Percentiles rank a stretch among this genome's conserved stretches.
phyloP scores from a whole-genome alignment of 73 alveolate genomes.

The Chromera velia region DNA sequence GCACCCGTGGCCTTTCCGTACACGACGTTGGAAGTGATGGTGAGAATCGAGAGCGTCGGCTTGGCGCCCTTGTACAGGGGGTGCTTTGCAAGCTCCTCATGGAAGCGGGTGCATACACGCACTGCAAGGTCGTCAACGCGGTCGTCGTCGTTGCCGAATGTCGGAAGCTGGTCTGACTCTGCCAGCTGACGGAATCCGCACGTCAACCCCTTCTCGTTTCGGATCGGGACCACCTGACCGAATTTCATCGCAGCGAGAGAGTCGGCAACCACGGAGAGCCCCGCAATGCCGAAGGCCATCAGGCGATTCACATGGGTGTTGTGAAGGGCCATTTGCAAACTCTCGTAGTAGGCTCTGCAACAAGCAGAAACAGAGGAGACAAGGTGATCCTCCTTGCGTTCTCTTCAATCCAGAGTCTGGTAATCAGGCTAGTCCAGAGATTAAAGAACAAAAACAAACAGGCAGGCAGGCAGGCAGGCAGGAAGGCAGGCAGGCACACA shows the following conservation, averaged over 20 bases:
- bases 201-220: background rate
- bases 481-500: too few species aligned
- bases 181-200: background rate
- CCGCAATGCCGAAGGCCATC: slow-evolving; percentile 6
- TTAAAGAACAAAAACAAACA: too few species aligned
- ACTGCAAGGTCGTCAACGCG: background rate
- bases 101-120: background rate
- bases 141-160: slow-evolving; percentile 4
- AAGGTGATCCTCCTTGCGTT: too few species aligned
- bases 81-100: background rate
- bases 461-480: too few species aligned
- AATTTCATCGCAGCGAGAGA: background rate
- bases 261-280: slow-evolving; percentile 1
- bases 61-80: background rate
- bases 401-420: too few species aligned
- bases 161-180: background rate
- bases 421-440: too few species aligned
- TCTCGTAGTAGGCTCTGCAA: background rate
- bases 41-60: background rate
- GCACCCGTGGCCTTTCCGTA: background rate
- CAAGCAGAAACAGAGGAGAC: too few species aligned
- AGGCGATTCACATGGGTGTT: background rate
- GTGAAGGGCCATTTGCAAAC: background rate
- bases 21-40: slow-evolving; percentile 3
- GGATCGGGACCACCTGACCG: background rate